These are phyloP conservation scores for Cinnamomum micranthum DNA, from an alignment of 164 flowering plant species.

Conservation along the genomic window DNA sequence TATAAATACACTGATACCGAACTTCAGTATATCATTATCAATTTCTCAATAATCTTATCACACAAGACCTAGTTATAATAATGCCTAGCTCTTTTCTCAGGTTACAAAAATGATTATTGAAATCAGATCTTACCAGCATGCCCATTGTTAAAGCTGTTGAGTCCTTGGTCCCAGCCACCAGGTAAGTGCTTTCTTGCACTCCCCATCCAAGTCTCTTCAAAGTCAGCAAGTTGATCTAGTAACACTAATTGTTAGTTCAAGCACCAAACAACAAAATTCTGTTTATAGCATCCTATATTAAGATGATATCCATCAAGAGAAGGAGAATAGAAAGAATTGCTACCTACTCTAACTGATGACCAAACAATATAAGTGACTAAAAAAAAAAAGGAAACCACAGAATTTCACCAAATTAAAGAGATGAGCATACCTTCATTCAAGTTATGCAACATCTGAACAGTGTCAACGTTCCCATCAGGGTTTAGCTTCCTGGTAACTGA, in stretches of 20 bases:
- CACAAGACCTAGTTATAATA: no score
- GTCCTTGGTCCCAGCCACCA: conserved; percentile 58
- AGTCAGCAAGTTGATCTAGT: conserved; percentile 67
- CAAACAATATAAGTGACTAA: not conserved
- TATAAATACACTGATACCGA: no score
- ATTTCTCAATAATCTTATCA: no score
- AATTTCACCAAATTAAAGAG: not conserved
- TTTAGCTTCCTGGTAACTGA: conserved; percentile 76
- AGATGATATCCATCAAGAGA: not conserved
- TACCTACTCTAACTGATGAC: not conserved
- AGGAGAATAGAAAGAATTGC: no score
- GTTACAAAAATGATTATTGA: no score
- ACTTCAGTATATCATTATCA: no score
- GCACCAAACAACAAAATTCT: not conserved
- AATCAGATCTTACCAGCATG: conserved; percentile 25
- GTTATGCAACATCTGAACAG: conserved; percentile 74
- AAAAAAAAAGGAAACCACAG: not conserved
- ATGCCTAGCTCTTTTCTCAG: no score
- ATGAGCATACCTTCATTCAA: conserved; percentile 61
- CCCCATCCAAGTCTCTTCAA: conserved; percentile 76
- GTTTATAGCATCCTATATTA: not conserved
- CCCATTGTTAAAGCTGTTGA: conserved; percentile 16
- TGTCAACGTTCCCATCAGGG: conserved; percentile 78
- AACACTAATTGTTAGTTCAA: not conserved
- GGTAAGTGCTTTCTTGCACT: conserved; percentile 56